phyloP scores from a whole-genome alignment of 257 asterid species.

The Henckelia pumila region DNA sequence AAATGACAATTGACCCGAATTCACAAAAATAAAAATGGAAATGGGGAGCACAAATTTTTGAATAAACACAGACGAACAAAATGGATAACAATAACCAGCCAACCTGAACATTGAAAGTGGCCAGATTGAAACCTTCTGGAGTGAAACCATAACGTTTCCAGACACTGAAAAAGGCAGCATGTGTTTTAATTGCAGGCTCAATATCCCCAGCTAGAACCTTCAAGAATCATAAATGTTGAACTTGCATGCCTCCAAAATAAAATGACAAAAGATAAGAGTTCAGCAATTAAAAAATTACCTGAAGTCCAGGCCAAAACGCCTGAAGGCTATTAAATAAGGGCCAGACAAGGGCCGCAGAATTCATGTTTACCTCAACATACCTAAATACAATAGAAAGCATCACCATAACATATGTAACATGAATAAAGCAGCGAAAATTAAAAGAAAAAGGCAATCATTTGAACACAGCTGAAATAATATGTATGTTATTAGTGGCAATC shows the following conservation, averaged over 20 bases:
- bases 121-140: constrained; percentile 97
- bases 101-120: constrained; percentile 89
- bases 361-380: constrained; percentile 99
- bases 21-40: neutral
- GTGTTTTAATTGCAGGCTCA: constrained; percentile 93
- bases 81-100: constrained; percentile 23
- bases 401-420: constrained; percentile 2
- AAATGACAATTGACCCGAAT: neutral
- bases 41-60: constrained; percentile 2
- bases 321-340: constrained; percentile 94
- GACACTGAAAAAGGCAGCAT: constrained; percentile 91
- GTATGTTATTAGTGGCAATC: constrained; percentile 14
- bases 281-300: constrained; percentile 45
- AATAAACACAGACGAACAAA: constrained; percentile 15
- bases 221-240: constrained; percentile 26
- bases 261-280: constrained; percentile 9
- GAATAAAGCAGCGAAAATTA: constrained; percentile 12
- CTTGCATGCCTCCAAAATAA: neutral
- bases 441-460: neutral
- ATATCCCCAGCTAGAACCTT: constrained; percentile 99
- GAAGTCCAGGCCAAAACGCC: constrained; percentile 99
- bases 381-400: constrained; percentile 35
- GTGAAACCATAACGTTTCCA: constrained; percentile 97
- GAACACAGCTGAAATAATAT: constrained; percentile 22
- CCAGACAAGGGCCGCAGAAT: constrained; percentile 98